A percentile compares a stretch with the other conserved stretches of the same genome.
Conservation (phyloP, 1,139 yeast species). For the Suhomyces maxii region DNA sequence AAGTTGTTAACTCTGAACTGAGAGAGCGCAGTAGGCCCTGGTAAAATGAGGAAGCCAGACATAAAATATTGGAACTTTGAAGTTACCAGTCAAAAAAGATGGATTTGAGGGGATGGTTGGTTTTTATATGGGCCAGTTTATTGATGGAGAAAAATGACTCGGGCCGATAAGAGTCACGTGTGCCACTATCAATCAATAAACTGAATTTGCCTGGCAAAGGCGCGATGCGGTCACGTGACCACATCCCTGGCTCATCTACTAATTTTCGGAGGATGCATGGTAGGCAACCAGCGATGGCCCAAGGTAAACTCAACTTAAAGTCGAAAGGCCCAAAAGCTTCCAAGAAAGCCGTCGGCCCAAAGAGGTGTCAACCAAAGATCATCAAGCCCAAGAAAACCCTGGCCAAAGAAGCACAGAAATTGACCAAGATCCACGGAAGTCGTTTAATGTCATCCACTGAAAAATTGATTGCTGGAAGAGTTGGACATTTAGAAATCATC, state of each 20-base stretch:
- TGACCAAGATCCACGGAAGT: slow-evolving; percentile 65
- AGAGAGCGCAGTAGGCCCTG: slow-evolving; percentile 92
- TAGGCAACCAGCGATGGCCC: slow-evolving; percentile 53
- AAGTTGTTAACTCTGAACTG: slow-evolving; percentile 77
- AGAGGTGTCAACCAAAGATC: slow-evolving; percentile 67
- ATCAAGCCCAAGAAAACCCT: slow-evolving; percentile 66
- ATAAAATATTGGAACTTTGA: slow-evolving; percentile 1
- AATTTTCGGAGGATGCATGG: too few species aligned
- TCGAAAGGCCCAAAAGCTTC: slow-evolving; percentile 43
- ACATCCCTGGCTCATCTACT: background rate
- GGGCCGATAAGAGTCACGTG: background rate
- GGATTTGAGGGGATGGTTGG: background rate
- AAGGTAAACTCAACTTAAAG: slow-evolving; percentile 52
- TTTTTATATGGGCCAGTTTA: background rate
- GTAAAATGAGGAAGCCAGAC: slow-evolving; percentile 53
- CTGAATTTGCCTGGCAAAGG: too few species aligned
- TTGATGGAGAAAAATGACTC: background rate
- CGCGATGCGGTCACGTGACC: background rate
- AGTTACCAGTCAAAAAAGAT: background rate
- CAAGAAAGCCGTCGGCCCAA: slow-evolving; percentile 58
- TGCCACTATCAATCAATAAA: background rate
- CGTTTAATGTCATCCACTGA: slow-evolving; percentile 76
- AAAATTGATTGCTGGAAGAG: slow-evolving; percentile 80
- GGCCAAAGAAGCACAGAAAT: slow-evolving; percentile 44
- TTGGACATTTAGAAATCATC: slow-evolving; percentile 90